phyloP scores from a whole-genome alignment of 148 eudicot species.

The Silene conica region DNA sequence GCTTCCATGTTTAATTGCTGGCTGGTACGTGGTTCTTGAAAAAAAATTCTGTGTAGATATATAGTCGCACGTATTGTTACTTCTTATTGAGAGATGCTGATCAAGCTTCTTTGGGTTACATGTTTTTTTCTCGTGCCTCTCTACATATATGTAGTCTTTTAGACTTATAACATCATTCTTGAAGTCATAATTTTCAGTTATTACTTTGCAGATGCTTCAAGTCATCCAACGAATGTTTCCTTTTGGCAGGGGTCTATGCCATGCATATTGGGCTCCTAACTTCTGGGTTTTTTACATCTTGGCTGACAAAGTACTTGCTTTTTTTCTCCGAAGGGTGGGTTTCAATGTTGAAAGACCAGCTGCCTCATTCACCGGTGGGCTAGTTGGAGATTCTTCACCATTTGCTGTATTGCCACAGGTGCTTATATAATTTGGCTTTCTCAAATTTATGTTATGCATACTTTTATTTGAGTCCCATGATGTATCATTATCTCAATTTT shows the following conservation, averaged over 20 bases:
- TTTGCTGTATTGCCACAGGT: slow-evolving; percentile 86
- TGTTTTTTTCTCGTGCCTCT: background rate
- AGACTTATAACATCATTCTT: slow-evolving; percentile 2
- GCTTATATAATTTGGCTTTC: slow-evolving; percentile 4
- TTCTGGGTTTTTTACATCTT: slow-evolving; percentile 95
- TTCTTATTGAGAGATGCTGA: slow-evolving; percentile 6
- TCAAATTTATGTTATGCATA: background rate
- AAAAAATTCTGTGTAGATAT: background rate
- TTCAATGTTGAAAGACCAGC: slow-evolving; percentile 56
- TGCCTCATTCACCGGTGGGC: slow-evolving; percentile 94
- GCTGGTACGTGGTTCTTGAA: background rate
- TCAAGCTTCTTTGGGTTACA: slow-evolving; percentile 3
- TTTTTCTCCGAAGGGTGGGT: slow-evolving; percentile 55
- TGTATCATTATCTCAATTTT: slow-evolving; percentile 4
- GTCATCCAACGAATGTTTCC: slow-evolving; percentile 94
- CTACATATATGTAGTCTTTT: slow-evolving; percentile 10
- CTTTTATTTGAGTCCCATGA: background rate
- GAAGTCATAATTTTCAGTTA: slow-evolving; percentile 25
- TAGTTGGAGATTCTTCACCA: slow-evolving; percentile 96
- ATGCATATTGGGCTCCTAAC: slow-evolving; percentile 99
- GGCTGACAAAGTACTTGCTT: slow-evolving; percentile 63
- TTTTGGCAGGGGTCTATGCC: slow-evolving; percentile 99
- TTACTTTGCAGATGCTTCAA: slow-evolving; percentile 77
- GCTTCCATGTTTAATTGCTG: background rate
- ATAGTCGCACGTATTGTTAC: background rate